Base-by-base conservation (phyloP, 2,329 filamentous ascomycete genomes). In the Beauveria pseudobassiana region DNA sequence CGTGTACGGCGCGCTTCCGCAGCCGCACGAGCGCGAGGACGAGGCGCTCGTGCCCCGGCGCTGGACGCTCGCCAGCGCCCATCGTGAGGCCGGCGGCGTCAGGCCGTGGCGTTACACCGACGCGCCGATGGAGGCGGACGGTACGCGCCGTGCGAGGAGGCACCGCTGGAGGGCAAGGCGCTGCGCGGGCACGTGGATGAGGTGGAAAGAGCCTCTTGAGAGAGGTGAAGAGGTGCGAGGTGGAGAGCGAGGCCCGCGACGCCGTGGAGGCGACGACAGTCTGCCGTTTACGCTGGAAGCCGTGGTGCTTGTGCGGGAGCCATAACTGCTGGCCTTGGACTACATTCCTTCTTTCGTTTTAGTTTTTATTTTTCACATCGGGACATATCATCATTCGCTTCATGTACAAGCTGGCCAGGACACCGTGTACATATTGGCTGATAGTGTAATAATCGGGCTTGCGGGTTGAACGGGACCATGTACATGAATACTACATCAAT, bases 1-100 rank as follows among this genome's bases (percentile, higher is more conserved):
- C 16, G 54, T 57, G 9, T 57, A 57, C 54, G 42, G 54, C 6
- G 18, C 26, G 26, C 42, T 57, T 43, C 54, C 54, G 53, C 53
- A 56, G 53, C 53, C 53, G 54, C 12, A 48, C 42, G 54, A 57
- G 54, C 42, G 54, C 43, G 54, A 57, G 54, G 54, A 48, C 38
- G 54, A 57, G 43, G 12, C 54, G n/a, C n/a, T 57, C 26, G 54
- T 57, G 54, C 54, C 42, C 28, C 42, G 42, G 24, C 54, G 54
- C 6, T 57, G 42, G 54, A 5, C 42, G 54, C 28, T 57, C 3
- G 22, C 2, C 1, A 8, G 28, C 42, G 54, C 54, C 8, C 26
- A 43, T 40, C 22, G 12, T 2, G 18, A 5, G 10, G 12, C 22
- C 1, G 52, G 20, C 42, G 54, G 54, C 24, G 54, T 57, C 26